Base-by-base conservation (phyloP, 306 rosid species). In the Sindora glabra region DNA sequence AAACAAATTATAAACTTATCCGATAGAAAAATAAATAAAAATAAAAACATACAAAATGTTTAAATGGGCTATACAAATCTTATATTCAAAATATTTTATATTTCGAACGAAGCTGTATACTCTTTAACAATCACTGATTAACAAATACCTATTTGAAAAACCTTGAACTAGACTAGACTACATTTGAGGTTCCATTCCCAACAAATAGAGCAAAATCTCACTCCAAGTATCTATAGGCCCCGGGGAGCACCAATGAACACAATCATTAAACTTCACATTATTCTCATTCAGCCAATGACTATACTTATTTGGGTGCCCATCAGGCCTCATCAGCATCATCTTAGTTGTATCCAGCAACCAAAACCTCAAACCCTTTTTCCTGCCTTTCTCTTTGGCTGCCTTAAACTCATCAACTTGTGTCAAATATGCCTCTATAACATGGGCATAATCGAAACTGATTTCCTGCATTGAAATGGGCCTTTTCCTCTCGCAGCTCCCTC, bases 161-260 rank as follows among this genome's bases (percentile, higher is more conserved):
- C n/a, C n/a, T n/a, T n/a, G n/a, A n/a, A n/a, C n/a, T n/a, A n/a
- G n/a, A 34, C 40, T 34, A 0, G 40, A 34, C 9, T 12, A 34
- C 11, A 10, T 34, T 4, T 34, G 40, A 34, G 3, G 11, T 46
- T 30, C 66, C 55, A 50, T 59, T 57, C 21, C 79, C 71, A 82
- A 53, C 53, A 56, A 45, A 61, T 70, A 40, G 57, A 79, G 51
- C 51, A 83, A 63, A 37, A 83, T 12, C 63, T 79, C 89, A 64
- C 79, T 83, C 89, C 89, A 83, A 6, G 80, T 67, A 45, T 83
- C 89, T 73, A 83, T 44, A 33, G 89, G 85, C 4, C 89, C 89
- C 0, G 89, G 89, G 68, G 73, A 45, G 64, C 89, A 83, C 89
- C 89, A 83, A 64, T 83, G 89, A 37, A 79, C 85, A 59, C 89